Percentiles rank a stretch among this genome's conserved stretches.
Conservation (phyloP, 1,284 basidiomycete species). For the Ustanciosporium gigantosporum region DNA sequence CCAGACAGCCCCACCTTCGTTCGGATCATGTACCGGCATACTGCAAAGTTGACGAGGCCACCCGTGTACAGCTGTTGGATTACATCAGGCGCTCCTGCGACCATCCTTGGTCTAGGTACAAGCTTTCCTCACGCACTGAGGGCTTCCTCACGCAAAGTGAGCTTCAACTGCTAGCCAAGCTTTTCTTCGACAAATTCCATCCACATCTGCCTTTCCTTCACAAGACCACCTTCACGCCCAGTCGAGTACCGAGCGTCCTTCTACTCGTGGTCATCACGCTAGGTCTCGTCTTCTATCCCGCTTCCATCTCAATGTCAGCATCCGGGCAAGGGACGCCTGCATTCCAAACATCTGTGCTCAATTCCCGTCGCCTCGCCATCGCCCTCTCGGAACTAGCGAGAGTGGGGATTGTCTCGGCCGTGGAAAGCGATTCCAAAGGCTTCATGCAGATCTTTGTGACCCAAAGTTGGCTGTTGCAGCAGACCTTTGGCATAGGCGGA, state of each 20-base stretch:
- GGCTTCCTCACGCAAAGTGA: background rate
- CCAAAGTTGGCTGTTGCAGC: conserved; percentile 8
- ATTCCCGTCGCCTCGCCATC: background rate
- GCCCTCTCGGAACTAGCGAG: conserved; percentile 7
- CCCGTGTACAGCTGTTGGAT: conserved; percentile 1
- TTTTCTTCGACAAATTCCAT: conserved; percentile 7
- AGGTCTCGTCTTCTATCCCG: background rate
- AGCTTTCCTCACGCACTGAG: background rate
- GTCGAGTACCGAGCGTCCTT: background rate
- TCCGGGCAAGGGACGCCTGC: background rate
- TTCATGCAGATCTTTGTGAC: conserved; percentile 3
- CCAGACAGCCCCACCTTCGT: too few relatives aligned
- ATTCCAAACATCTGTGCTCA: background rate
- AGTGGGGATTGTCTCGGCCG: conserved; percentile 4
- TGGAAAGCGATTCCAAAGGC: conserved; percentile 4
- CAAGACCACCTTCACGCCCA: conserved; percentile 1
- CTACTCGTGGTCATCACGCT: conserved; percentile 1
- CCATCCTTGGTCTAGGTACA: conserved; percentile 7
- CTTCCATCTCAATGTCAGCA: background rate
- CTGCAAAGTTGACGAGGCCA: conserved; percentile 1
- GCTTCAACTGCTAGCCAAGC: background rate
- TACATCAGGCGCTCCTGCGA: conserved; percentile 3
- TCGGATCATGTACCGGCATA: background rate
- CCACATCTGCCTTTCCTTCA: conserved; percentile 1
- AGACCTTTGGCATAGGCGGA: conserved; percentile 6